Conservation (phyloP, 2,329 filamentous ascomycete genomes). For the Aspergillus proliferans region DNA sequence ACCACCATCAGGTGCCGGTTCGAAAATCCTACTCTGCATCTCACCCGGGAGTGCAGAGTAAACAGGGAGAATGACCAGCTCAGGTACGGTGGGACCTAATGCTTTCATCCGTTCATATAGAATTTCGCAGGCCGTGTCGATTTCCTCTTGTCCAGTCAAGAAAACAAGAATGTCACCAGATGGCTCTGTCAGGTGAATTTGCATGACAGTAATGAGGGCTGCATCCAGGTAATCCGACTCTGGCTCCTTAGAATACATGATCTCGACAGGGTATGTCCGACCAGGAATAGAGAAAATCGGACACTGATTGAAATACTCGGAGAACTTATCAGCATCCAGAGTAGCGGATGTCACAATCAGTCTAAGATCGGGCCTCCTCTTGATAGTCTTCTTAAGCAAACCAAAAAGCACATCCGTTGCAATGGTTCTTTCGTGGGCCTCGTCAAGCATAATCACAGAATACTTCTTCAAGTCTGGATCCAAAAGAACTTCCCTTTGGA, state of each 20-base stretch:
- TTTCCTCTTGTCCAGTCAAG: slow-evolving; percentile 95
- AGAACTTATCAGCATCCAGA: slow-evolving; percentile 95
- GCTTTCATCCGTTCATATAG: slow-evolving; percentile 95
- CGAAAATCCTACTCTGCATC: slow-evolving; percentile 90
- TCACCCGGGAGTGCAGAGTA: slow-evolving; percentile 90
- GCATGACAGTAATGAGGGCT: slow-evolving; percentile 93
- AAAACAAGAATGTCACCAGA: slow-evolving; percentile 93
- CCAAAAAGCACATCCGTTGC: slow-evolving; percentile 93
- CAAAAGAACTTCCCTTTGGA: slow-evolving; percentile 88
- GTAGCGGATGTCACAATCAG: slow-evolving; percentile 96
- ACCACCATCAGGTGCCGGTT: slow-evolving; percentile 76
- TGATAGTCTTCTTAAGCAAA: slow-evolving; percentile 85
- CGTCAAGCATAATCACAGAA: slow-evolving; percentile 95
- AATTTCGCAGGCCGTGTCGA: slow-evolving; percentile 90
- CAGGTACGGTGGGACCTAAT: slow-evolving; percentile 80
- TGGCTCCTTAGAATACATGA: slow-evolving; percentile 90
- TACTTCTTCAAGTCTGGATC: slow-evolving; percentile 86
- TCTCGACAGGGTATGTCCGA: slow-evolving; percentile 88
- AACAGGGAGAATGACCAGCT: slow-evolving; percentile 89
- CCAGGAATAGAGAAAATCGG: slow-evolving; percentile 97
- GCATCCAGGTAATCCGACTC: slow-evolving; percentile 94
- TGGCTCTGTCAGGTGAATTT: slow-evolving; percentile 91
- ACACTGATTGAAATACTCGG: slow-evolving; percentile 88
- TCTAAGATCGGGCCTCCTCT: slow-evolving; percentile 78
- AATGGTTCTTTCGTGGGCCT: slow-evolving; percentile 95